Conservation (phyloP, 805 yeast species). For the Metschnikowia lochheadii region DNA sequence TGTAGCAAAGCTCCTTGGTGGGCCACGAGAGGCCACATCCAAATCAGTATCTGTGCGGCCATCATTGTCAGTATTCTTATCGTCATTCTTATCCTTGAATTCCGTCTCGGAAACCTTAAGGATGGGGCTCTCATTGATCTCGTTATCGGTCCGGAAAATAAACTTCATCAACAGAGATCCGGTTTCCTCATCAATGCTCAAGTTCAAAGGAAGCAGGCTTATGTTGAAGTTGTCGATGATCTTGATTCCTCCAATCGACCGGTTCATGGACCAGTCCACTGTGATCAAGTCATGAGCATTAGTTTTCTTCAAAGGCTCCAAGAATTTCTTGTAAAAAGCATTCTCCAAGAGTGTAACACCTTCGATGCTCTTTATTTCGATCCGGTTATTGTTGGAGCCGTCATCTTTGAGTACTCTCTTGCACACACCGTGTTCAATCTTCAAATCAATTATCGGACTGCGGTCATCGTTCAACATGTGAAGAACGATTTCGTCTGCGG, state of each 20-base stretch:
- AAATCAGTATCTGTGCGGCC: conserved; percentile 1
- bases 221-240: conserved; percentile 37
- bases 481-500: conserved; percentile 37
- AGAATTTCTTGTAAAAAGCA: conserved; percentile 30
- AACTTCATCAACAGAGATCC: conserved; percentile 36
- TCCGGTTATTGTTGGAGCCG: conserved; percentile 36
- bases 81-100: conserved; percentile 3
- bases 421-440: conserved; percentile 32
- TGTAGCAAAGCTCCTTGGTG: background rate
- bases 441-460: conserved; percentile 36
- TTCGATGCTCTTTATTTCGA: conserved; percentile 36
- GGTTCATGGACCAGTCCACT: conserved; percentile 41
- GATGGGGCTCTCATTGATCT: conserved; percentile 12
- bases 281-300: conserved; percentile 21
- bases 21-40: conserved; percentile 4
- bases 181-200: conserved; percentile 37
- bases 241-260: conserved; percentile 40
- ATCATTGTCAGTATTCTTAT: conserved; percentile 9
- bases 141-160: conserved; percentile 25
- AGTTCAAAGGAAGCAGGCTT: conserved; percentile 33
- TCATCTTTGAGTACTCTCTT: conserved; percentile 34
- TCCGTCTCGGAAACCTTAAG: conserved; percentile 8
- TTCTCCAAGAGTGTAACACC: conserved; percentile 32
- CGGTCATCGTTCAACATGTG: conserved; percentile 41
- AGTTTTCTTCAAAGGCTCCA: conserved; percentile 24